Evolutionary conservation across 768 basidiomycete genomes (phyloP).

Genomic region (Cystofilobasidium ferigula): DNA sequence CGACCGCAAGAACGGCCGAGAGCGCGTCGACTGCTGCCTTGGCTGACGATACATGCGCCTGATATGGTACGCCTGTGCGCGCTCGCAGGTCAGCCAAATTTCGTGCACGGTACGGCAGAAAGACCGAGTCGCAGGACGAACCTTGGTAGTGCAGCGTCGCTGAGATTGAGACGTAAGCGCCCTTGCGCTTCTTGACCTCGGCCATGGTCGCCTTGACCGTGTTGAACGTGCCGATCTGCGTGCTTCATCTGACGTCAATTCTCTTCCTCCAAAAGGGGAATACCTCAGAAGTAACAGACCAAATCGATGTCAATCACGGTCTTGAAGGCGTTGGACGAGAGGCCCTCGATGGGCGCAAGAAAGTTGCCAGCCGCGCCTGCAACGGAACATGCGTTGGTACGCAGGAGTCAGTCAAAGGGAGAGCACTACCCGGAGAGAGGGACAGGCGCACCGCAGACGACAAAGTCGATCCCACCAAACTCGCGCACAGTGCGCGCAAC

Average conservation of each 20-base stretch:
- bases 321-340: conserved; percentile 81
- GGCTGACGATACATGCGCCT: conserved; percentile 86
- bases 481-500: conserved; percentile 60
- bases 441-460: conserved; percentile 64
- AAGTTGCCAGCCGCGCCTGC: conserved; percentile 94
- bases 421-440: conserved; percentile 26
- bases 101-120: no score
- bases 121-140: conserved; percentile 33
- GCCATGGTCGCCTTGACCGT: conserved; percentile 84
- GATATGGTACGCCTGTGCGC: conserved; percentile 62
- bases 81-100: no score
- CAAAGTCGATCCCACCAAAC: conserved; percentile 85
- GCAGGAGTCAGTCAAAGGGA: background rate
- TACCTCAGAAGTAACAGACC: conserved; percentile 41
- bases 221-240: conserved; percentile 77
- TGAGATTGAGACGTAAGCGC: conserved; percentile 79
- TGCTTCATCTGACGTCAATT: background rate
- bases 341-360: conserved; percentile 50
- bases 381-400: background rate
- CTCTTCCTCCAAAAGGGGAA: background rate
- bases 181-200: conserved; percentile 58
- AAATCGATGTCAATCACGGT: conserved; percentile 92
- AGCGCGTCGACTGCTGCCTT: conserved; percentile 90
- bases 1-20: conserved; percentile 72
- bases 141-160: conserved; percentile 78